Evolutionary conservation across 208 protist species (phyloP), one percentile per base, ranked within the genome.

Genomic region (Herpetomonas samuelpessoai): DNA sequence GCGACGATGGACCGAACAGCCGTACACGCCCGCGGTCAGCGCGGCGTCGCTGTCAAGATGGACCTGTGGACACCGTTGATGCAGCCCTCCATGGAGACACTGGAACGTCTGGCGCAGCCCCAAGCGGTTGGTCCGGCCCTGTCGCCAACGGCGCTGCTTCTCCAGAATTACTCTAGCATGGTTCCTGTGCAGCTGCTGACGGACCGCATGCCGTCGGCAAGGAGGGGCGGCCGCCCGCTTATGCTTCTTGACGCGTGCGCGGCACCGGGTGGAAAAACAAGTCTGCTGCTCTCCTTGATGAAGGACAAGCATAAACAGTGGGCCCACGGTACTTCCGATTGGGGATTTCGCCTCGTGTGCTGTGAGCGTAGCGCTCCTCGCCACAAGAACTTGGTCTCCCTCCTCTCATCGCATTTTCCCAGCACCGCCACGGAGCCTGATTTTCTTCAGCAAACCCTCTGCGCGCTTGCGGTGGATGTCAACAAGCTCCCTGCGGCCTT

Each of bases 261-360:
- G 9, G 94, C 92, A 14, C 96, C 96, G 4, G 96, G 96, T 19
- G 95, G 95, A 26, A 98, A 98, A 62, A 88, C 94, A 9, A 87
- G 88, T 21, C 74, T 97, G 48, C 63, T 98, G 14, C 19, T 83
- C 19, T 88, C 81, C 6, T 67, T 88, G 1, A 28, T 76, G 24
- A 27, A 62, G 68, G 39, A 83, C 80, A 2, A 39, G 83, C 22
- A 62, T 22, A 19, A 3, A 14, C 16, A n/a, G 19, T 22, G 25
- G 16, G 21, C 31, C 57, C 24, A 24, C 4, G 1, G 18, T n/a
- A 31, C 18, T n/a, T 10, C 16, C 16, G 26, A 24, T 29, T 28
- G 29, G 16, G 12, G 19, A 0, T 71, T 74, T 35, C 65, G 53
- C 12, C 47, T 86, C 3, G 62, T 74, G 25, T 83, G 68, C 49